Conservation (phyloP, 331 rosid species). For the Cydonia oblonga region DNA sequence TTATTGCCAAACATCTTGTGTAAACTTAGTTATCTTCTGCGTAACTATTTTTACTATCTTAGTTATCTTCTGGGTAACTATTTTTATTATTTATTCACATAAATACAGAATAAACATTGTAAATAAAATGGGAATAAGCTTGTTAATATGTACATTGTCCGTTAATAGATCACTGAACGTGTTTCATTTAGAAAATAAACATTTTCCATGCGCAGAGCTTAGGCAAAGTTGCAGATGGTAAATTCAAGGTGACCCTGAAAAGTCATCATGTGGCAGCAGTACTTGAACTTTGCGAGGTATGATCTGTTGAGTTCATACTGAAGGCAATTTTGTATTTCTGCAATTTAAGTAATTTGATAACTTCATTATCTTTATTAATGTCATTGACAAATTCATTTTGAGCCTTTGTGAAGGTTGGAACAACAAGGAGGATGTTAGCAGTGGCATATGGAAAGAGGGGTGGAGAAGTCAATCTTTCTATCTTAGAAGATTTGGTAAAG, state of each 20-base stretch:
- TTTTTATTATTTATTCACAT: background rate
- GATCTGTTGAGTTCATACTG: background rate
- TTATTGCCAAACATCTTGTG: background rate
- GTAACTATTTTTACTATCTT: background rate
- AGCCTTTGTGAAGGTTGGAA: constrained; percentile 60
- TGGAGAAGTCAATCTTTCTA: constrained; percentile 70
- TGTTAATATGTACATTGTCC: background rate
- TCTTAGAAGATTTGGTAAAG: constrained; percentile 75
- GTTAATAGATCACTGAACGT: background rate
- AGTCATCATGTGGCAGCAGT: constrained; percentile 66
- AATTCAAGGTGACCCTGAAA: constrained; percentile 59
- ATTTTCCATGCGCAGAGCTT: constrained; percentile 42
- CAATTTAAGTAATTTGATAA: no score
- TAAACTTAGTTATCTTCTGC: background rate
- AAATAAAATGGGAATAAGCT: background rate
- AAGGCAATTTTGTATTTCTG: background rate
- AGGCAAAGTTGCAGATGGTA: constrained; percentile 59
- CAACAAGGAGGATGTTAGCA: constrained; percentile 66
- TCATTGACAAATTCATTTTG: constrained; percentile 18
- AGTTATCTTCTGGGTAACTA: background rate
- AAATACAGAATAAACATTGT: background rate
- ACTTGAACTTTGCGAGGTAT: constrained; percentile 87
- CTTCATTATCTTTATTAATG: no score
- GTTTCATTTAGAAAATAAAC: constrained; percentile 4
- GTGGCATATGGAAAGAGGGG: constrained; percentile 72